These are phyloP conservation scores for Clausena lansium DNA, from an alignment of 345 rosid species.

Conservation along the genomic window DNA sequence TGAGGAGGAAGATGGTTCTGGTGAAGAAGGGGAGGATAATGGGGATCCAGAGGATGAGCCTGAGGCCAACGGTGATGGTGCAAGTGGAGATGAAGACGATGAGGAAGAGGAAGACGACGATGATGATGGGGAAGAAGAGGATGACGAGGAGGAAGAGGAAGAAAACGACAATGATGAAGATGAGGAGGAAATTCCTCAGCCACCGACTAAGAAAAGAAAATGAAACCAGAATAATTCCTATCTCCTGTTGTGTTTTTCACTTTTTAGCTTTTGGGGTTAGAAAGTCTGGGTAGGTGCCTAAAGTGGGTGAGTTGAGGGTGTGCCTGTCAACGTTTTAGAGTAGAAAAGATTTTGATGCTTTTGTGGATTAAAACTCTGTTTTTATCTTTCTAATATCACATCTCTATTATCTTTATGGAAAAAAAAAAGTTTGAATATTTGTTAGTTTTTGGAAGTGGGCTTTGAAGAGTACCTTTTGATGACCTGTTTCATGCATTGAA, in stretches of 20 bases:
- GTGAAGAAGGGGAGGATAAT: slow-evolving; percentile 34
- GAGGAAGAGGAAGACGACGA: slow-evolving; percentile 36
- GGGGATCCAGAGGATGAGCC: slow-evolving; percentile 51
- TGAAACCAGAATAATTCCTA: slow-evolving; percentile 1
- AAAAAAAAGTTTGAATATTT: neutral
- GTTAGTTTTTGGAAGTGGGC: neutral
- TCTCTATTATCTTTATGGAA: neutral
- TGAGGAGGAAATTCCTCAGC: slow-evolving; percentile 44
- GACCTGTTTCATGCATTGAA: neutral
- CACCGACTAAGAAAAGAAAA: slow-evolving; percentile 63
- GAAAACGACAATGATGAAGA: slow-evolving; percentile 40
- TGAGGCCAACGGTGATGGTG: slow-evolving; percentile 40
- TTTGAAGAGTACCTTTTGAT: neutral
- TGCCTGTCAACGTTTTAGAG: slow-evolving; percentile 16
- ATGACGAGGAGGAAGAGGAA: slow-evolving; percentile 23
- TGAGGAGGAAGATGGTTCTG: slow-evolving; percentile 43
- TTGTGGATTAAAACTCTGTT: slow-evolving; percentile 13
- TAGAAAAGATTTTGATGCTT: slow-evolving; percentile 11
- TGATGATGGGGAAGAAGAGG: slow-evolving; percentile 22
- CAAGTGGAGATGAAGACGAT: slow-evolving; percentile 42
- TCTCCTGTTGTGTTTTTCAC: neutral
- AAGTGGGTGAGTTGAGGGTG: slow-evolving; percentile 5
- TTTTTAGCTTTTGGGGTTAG: neutral
- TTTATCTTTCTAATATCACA: slow-evolving; percentile 11
- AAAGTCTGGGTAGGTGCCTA: slow-evolving; percentile 11